Evolutionary conservation across 1,139 yeast species (phyloP), one percentile per base, ranked within the genome.

Genomic region (Geotrichum carabidarum): DNA sequence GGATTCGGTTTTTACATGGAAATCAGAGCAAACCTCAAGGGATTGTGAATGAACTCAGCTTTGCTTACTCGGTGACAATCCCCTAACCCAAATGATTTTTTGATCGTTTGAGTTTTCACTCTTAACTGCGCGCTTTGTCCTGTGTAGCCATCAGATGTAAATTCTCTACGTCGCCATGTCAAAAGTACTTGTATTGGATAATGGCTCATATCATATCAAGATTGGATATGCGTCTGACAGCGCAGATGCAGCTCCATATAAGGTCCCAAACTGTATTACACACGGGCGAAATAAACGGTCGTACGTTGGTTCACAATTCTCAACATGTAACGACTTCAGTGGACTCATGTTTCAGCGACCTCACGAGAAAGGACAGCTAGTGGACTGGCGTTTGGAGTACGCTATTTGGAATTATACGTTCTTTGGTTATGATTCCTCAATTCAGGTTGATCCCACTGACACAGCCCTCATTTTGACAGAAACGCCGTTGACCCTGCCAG

Each of bases 371-470:
- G 77, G 98, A 14, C 95, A 91, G 65, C 72, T 94, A 53, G 82
- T 85, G 0, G 88, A 94, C 41, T 94, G 99, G 99, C 96, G 89
- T 60, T 74, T 88, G 1, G 91, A 94, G 67, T 86, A 86, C 65
- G 86, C 86, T n/a, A 79, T 94, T 2, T 94, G 99, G 99, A 98
- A 94, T 68, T 81, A 84, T 60, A 78, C 87, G 67, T 71, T 84
- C 62, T 73, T 71, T 62, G 73, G 73, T 40, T 71, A 73, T 68
- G 67, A 70, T 17, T 63, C 67, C 27, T 65, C 71, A 57, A 55
- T 64, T n/a, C 57, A 59, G 15, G 63, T 66, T 15, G 83, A 80
- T 55, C 75, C 83, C 2, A 58, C 70, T 12, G 77, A 74, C 18
- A 71, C 79, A 1, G 79, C 82, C 44, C 72, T 86, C 48, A 70